Percentiles rank a stretch among this genome's conserved stretches.
phyloP scores from a whole-genome alignment of 257 asterid species.

The Jacaranda copaia region DNA sequence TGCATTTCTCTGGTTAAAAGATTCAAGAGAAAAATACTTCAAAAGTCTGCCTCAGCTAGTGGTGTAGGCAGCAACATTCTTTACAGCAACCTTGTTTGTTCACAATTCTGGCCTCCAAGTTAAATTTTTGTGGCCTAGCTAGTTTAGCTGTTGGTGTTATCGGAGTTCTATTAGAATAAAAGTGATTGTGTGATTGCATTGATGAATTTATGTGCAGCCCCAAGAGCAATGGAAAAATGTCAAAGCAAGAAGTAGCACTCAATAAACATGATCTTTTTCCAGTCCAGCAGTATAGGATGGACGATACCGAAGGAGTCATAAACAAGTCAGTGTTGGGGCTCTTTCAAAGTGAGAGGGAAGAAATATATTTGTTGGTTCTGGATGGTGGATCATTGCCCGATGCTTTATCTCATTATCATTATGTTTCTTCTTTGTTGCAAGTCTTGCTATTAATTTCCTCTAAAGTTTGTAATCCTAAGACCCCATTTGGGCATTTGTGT shows the following conservation, averaged over 20 bases:
- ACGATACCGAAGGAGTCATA: background rate
- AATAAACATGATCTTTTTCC: constrained; percentile 3
- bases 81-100: too few relatives aligned
- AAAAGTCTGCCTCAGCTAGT: too few relatives aligned
- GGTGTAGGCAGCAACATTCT: too few relatives aligned
- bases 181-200: constrained; percentile 17
- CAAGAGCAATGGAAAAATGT: constrained; percentile 38
- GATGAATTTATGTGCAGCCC: constrained; percentile 33
- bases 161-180: too few relatives aligned
- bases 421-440: background rate
- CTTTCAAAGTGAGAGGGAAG: background rate
- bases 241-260: constrained; percentile 31
- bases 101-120: too few relatives aligned
- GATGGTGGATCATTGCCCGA: constrained; percentile 14
- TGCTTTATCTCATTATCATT: constrained; percentile 18
- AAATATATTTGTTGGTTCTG: constrained; percentile 32
- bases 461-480: constrained; percentile 28
- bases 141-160: too few relatives aligned
- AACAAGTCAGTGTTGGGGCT: background rate
- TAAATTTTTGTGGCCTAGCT: background rate
- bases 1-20: too few relatives aligned
- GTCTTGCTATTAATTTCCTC: background rate
- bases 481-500: constrained; percentile 19
- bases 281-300: constrained; percentile 26
- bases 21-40: too few relatives aligned